phyloP scores from a whole-genome alignment of 2,329 filamentous ascomycete genomes.

The Colletotrichum sp. region DNA sequence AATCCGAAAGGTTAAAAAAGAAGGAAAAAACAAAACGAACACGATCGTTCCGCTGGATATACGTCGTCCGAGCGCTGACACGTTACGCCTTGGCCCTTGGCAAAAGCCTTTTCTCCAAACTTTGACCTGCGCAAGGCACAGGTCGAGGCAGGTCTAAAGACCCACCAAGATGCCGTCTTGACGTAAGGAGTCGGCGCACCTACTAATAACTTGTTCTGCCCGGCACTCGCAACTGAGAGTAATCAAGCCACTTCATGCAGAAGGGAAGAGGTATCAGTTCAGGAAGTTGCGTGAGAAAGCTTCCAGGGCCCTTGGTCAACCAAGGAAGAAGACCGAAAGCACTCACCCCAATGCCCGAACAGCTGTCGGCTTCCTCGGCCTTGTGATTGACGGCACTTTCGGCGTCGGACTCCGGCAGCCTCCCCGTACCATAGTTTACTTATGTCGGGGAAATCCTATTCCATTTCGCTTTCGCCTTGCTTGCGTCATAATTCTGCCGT shows the following conservation, averaged over 20 bases:
- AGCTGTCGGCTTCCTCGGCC: not conserved
- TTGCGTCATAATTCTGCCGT: not conserved
- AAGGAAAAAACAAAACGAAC: not conserved
- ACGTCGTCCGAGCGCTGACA: not conserved
- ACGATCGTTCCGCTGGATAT: not conserved
- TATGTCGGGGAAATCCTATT: not conserved
- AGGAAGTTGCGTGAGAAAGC: not conserved
- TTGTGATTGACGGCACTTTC: not conserved
- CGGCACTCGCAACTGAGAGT: not conserved
- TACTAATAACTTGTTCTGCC: not conserved
- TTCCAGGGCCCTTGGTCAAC: not conserved
- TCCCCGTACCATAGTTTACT: not conserved
- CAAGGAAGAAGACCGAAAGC: not conserved
- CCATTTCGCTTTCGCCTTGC: not conserved
- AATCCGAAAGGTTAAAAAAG: not conserved
- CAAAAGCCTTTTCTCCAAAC: not conserved
- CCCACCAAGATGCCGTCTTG: not conserved
- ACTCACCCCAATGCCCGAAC: not conserved
- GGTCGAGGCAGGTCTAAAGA: not conserved
- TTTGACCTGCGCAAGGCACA: not conserved
- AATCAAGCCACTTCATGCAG: not conserved
- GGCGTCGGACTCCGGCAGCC: not conserved
- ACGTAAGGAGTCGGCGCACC: not conserved
- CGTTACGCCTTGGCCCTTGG: not conserved
- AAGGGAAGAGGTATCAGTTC: not conserved